Evolutionary conservation across 2,329 filamentous ascomycete species (phyloP), one percentile per base, ranked within the genome.

Genomic region (Sarocladium oryzae): DNA sequence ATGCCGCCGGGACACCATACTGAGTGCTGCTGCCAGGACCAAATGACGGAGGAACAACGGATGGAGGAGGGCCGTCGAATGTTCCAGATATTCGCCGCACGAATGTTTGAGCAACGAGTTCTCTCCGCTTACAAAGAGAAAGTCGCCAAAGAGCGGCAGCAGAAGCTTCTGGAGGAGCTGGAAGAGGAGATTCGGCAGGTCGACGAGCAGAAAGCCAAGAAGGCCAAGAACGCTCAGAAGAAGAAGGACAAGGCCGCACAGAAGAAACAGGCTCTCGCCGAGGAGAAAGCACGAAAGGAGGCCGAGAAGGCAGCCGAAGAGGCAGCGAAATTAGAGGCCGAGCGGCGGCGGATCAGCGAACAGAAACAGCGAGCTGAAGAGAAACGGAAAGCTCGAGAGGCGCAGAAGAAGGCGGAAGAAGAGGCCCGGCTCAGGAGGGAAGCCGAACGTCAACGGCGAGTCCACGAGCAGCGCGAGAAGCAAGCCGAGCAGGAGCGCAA

Each of bases 1-100:
- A 65, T 68, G 64, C 66, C 66, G 58, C 66, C 65, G 56, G 59
- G 62, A 59, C 65, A 65, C 61, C 66, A 68, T 71, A 67, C 69
- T 68, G 63, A 71, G 66, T 69, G 67, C 63, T 71, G 66, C 65
- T 71, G 68, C 61, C 69, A 97, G 92, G 91, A 95, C 66, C 84
- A 86, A 57, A 93, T 97, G 89, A 96, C 90, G 49, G 92, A 97
- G 74, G 89, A 96, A 72, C 91, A 97, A 74, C 88, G 93, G 55
- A 97, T 99, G 93, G 91, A 97, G 67, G 93, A 99, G 75, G 93
- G 93, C 55, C 84, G 93, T 52, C 81, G 92, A 59, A 99, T 99
- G 93, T 99, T 99, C 66, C 93, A 99, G 68, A 97, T 99, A 67
- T 99, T 99, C 69, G 93, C 93, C 55, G 93, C 93, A 53, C 85